Conservation (phyloP, 2,329 filamentous ascomycete species). For the Endothia cerciana region DNA sequence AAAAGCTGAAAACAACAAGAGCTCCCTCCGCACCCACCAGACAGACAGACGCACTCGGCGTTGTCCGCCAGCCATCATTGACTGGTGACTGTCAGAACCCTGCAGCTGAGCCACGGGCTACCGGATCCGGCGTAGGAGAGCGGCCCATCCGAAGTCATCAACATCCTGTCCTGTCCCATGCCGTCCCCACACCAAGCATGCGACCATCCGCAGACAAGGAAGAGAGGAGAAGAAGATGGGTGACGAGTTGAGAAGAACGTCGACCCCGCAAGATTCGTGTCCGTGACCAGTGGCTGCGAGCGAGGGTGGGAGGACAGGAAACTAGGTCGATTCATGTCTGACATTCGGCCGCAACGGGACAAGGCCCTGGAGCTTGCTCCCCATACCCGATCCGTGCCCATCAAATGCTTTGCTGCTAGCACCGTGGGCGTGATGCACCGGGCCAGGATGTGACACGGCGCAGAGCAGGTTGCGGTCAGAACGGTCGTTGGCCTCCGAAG, state of each 20-base stretch:
- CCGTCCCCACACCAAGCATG: not conserved
- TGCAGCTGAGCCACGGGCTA: too few species aligned
- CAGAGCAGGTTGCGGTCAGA: too few species aligned
- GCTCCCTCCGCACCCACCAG: not conserved
- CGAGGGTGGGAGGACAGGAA: too few species aligned
- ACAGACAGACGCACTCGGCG: not conserved
- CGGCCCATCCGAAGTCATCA: too few species aligned
- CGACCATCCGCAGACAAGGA: not conserved
- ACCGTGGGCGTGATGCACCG: too few species aligned
- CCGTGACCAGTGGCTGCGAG: not conserved
- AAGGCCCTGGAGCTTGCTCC: slow-evolving; percentile 1
- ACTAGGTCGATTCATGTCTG: not conserved
- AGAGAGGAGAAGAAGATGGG: not conserved
- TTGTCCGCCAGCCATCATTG: not conserved
- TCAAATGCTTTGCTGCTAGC: too few species aligned
- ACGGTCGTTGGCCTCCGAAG: too few species aligned
- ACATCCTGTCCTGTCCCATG: too few species aligned
- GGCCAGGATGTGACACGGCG: too few species aligned
- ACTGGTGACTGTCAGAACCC: too few species aligned
- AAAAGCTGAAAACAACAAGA: not conserved
- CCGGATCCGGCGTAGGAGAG: too few species aligned
- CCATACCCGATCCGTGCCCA: too few species aligned
- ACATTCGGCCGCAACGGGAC: not conserved
- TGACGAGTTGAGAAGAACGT: not conserved
- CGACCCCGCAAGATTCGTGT: not conserved